Conservation (phyloP, 129 eudicot species). For the Deinandra increscens region DNA sequence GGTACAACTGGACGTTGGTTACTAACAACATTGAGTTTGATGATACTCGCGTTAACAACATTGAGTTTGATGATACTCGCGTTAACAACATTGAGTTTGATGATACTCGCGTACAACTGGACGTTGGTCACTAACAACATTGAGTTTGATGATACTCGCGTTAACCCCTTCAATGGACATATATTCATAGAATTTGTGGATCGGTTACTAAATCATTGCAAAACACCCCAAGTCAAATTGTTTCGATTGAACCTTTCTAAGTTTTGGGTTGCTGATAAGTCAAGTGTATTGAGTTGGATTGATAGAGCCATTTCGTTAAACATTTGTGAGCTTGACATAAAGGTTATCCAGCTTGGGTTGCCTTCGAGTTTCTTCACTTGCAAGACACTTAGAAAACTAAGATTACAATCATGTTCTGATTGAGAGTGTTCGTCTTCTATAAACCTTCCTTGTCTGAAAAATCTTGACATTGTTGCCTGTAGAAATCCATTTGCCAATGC, state of each 20-base stretch:
- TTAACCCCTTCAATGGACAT: no score
- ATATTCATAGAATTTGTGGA: constrained; percentile 9
- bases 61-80: no score
- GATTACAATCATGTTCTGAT: background rate
- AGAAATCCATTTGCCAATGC: background rate
- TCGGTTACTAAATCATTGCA: background rate
- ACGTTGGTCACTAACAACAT: no score
- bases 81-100: no score
- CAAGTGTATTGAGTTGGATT: background rate
- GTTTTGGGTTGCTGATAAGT: background rate
- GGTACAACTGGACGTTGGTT: background rate
- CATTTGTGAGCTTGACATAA: background rate
- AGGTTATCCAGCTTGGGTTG: background rate
- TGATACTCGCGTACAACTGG: no score
- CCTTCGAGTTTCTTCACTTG: background rate
- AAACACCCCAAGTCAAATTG: background rate
- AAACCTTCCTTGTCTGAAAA: no score
- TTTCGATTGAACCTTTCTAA: background rate
- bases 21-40: constrained; percentile 22
- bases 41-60: no score
- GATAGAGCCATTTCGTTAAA: background rate
- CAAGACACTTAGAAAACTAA: no score
- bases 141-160: background rate
- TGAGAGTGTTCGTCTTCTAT: background rate
- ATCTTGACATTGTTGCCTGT: background rate